A percentile compares a stretch with the other conserved stretches of the same genome.
phyloP scores from a whole-genome alignment of 176 grass and related monocot species.

The Aegilops sharonensis region DNA sequence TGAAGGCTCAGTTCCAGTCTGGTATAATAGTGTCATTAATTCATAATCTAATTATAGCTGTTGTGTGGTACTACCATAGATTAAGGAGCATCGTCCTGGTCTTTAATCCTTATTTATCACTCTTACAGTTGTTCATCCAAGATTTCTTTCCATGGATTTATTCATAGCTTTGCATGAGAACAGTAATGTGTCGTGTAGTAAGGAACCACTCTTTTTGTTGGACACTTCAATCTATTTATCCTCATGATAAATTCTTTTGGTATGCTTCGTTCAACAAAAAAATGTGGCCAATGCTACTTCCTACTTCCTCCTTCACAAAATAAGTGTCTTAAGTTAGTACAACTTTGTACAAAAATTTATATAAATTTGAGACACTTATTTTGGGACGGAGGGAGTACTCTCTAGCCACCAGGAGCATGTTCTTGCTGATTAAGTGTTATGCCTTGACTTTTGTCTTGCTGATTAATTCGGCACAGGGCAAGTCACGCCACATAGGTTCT shows the following conservation, averaged over 20 bases:
- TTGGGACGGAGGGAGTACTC: no score
- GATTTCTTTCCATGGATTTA: neutral
- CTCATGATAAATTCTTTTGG: neutral
- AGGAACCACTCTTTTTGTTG: neutral
- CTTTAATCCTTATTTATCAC: neutral
- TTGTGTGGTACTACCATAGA: neutral
- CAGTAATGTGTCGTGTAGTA: neutral
- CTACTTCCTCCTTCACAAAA: no score
- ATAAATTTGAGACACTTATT: no score
- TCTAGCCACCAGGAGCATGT: neutral
- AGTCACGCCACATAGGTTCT: neutral
- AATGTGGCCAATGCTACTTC: neutral
- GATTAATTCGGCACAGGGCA: neutral
- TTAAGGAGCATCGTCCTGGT: neutral
- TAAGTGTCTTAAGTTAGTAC: no score
- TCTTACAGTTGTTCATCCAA: neutral
- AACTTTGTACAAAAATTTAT: no score
- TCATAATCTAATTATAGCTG: neutral
- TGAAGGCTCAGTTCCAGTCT: conserved; percentile 63
- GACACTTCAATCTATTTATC: neutral
- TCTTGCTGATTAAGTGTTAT: neutral
- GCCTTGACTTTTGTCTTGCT: neutral
- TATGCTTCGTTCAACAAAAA: neutral
- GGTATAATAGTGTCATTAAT: conserved; percentile 39
- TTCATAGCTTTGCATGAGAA: neutral